These are phyloP conservation scores for Penicillium pulvis DNA, from an alignment of 495 filamentous ascomycete species.

Conservation along the genomic window DNA sequence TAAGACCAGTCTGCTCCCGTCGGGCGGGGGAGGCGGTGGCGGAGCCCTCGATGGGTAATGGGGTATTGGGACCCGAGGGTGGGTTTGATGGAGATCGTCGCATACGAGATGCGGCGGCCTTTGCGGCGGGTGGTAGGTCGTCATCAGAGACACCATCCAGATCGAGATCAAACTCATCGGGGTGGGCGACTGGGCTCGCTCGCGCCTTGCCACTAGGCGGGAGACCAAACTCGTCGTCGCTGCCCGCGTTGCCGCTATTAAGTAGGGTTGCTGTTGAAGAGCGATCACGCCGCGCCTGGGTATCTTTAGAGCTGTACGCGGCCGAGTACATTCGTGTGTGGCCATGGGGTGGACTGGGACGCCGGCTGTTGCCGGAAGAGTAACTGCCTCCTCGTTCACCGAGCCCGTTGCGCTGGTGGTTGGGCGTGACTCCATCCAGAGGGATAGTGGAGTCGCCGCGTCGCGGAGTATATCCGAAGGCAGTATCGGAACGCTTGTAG, in stretches of 20 bases:
- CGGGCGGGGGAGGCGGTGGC: slow-evolving; percentile 34
- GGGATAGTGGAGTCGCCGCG: slow-evolving; percentile 56
- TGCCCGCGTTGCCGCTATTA: slow-evolving; percentile 29
- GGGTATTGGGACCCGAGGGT: slow-evolving; percentile 23
- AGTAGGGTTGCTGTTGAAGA: slow-evolving; percentile 45
- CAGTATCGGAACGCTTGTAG: slow-evolving; percentile 71
- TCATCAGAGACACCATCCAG: slow-evolving; percentile 46
- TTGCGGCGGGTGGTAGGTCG: slow-evolving; percentile 52
- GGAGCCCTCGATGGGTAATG: slow-evolving; percentile 21
- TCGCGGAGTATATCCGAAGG: slow-evolving; percentile 74
- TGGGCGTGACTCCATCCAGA: slow-evolving; percentile 49
- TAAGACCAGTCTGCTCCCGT: slow-evolving; percentile 35
- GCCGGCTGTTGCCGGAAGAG: slow-evolving; percentile 56
- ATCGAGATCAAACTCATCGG: slow-evolving; percentile 49
- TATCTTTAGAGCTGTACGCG: slow-evolving; percentile 52
- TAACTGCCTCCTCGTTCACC: slow-evolving; percentile 46
- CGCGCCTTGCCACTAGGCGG: slow-evolving; percentile 55
- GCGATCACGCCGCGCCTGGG: slow-evolving; percentile 41
- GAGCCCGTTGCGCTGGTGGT: slow-evolving; percentile 30
- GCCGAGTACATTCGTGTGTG: slow-evolving; percentile 60
- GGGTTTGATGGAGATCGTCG: slow-evolving; percentile 59
- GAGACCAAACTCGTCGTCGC: slow-evolving; percentile 56
- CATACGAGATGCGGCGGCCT: slow-evolving; percentile 40
- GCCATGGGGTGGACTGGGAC: slow-evolving; percentile 47
- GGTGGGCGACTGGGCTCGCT: slow-evolving; percentile 61